These are phyloP conservation scores for Ilyonectria destructans DNA, from an alignment of 2,329 filamentous ascomycete genomes.

Conservation along the genomic window DNA sequence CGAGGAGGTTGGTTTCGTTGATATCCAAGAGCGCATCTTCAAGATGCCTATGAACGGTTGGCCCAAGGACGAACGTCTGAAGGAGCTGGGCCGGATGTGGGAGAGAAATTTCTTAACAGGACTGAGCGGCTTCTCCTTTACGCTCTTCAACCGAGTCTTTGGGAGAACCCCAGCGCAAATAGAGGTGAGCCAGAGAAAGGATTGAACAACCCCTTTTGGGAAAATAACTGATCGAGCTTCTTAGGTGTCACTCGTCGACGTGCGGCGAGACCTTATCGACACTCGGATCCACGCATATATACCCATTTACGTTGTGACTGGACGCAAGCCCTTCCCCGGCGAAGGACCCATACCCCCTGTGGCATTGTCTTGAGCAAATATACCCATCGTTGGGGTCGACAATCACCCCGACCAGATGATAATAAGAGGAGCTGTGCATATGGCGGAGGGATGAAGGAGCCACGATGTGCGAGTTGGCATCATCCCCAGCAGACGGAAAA, in stretches of 20 bases:
- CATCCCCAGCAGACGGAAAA: neutral
- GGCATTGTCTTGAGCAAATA: constrained; percentile 31
- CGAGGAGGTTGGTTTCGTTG: constrained; percentile 68
- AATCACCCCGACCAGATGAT: neutral
- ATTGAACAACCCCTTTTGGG: neutral
- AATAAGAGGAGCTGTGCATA: neutral
- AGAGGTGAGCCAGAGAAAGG: constrained; percentile 57
- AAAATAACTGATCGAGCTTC: constrained; percentile 30
- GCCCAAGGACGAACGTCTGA: constrained; percentile 64
- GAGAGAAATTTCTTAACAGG: constrained; percentile 61
- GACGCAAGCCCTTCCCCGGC: constrained; percentile 63
- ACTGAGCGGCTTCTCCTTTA: constrained; percentile 62
- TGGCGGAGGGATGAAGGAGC: constrained; percentile 1
- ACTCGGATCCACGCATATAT: constrained; percentile 65
- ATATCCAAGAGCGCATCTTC: constrained; percentile 67
- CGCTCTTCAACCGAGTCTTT: constrained; percentile 59
- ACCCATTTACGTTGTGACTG: constrained; percentile 66
- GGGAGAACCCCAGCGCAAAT: constrained; percentile 63
- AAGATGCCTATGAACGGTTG: constrained; percentile 71
- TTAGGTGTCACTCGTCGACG: constrained; percentile 65
- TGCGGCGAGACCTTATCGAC: constrained; percentile 65
- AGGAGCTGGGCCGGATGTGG: constrained; percentile 63
- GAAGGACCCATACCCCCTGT: constrained; percentile 45
- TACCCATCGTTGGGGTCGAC: neutral
- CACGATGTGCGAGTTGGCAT: neutral